These are phyloP conservation scores for Geotrichum klebahnii DNA, from an alignment of 1,139 yeast species.

Conservation along the genomic window DNA sequence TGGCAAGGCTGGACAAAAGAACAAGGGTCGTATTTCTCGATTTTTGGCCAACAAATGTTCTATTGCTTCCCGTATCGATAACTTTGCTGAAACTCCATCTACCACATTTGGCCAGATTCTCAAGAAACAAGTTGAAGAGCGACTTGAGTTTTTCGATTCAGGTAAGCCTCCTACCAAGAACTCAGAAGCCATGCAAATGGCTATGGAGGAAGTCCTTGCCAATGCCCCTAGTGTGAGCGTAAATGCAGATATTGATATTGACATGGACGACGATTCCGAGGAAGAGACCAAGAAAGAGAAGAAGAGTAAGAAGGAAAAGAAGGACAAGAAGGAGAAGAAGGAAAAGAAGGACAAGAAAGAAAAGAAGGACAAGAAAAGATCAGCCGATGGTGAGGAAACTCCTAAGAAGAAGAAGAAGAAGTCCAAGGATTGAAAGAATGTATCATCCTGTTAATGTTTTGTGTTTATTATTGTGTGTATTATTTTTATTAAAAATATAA, in stretches of 20 bases:
- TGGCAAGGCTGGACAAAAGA: constrained; percentile 93
- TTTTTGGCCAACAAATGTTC: constrained; percentile 98
- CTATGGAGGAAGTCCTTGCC: constrained; percentile 59
- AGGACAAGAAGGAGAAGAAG: constrained; percentile 33
- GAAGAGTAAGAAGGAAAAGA: constrained; percentile 39
- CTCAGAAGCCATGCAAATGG: constrained; percentile 87
- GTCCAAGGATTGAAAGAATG: constrained; percentile 32
- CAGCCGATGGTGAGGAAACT: constrained; percentile 30
- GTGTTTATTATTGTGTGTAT: constrained; percentile 11
- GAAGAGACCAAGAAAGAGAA: constrained; percentile 32
- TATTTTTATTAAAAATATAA: constrained; percentile 8
- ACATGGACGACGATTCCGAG: constrained; percentile 41
- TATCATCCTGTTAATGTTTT: constrained; percentile 18
- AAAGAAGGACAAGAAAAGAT: constrained; percentile 47
- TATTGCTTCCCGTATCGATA: constrained; percentile 96
- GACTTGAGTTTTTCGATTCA: constrained; percentile 90
- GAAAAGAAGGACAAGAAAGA: constrained; percentile 51
- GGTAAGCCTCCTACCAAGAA: constrained; percentile 97
- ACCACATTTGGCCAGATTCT: constrained; percentile 85
- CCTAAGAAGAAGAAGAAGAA: constrained; percentile 39
- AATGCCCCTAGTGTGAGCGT: constrained; percentile 47
- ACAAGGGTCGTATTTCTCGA: constrained; percentile 98
- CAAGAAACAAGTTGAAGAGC: constrained; percentile 96
- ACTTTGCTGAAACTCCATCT: constrained; percentile 56
- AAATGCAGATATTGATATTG: constrained; percentile 48